Evolutionary conservation across 2,329 filamentous ascomycete species (phyloP), one percentile per base, ranked within the genome.

Genomic region (Cladosporium sp.): DNA sequence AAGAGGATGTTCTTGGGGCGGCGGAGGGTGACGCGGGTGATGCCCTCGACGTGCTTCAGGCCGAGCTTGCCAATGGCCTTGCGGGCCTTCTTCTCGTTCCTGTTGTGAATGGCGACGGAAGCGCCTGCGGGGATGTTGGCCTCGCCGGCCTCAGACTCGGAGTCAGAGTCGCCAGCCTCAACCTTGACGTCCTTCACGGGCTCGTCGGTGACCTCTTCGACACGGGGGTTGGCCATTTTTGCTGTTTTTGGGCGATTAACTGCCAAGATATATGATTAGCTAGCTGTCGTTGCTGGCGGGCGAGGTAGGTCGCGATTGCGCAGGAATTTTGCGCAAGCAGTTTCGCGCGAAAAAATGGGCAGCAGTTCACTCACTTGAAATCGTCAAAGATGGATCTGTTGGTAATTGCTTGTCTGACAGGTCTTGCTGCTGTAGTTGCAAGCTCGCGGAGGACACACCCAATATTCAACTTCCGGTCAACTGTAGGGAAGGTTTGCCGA

Each of bases 51-150:
- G 78, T 94, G 93, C 87, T 92, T 95, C 80, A 99, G 86, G 80
- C 96, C 93, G 79, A 98, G 89, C 89, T 99, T 99, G 82, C 93
- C 91, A 80, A 99, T 96, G 78, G 93, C 93, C 89, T 99, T 99
- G 84, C 95, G 91, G 76, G 95, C 96, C 90, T 99, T 99, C 91
- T 99, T 99, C 91, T 99, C 95, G 85, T 98, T 98, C 82, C 95
- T 93, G 79, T 92, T 97, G 88, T 98, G 94, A 78, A 99, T 90
- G 76, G 95, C 88, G 78, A 94, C 91, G 71, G 90, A 88, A 77
- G 93, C 91, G 78, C 94, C 95, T 73, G 91, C 90, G 79, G 94
- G 92, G 75, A 90, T 88, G 80, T 81, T 85, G 75, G 85, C 81
- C 78, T 89, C 87, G 69, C 84, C 84, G 68, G 84, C 88, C 69